Percentiles rank a stretch among this genome's conserved stretches.
Conservation (phyloP, 495 filamentous ascomycete genomes). For the Penicillium salamii region DNA sequence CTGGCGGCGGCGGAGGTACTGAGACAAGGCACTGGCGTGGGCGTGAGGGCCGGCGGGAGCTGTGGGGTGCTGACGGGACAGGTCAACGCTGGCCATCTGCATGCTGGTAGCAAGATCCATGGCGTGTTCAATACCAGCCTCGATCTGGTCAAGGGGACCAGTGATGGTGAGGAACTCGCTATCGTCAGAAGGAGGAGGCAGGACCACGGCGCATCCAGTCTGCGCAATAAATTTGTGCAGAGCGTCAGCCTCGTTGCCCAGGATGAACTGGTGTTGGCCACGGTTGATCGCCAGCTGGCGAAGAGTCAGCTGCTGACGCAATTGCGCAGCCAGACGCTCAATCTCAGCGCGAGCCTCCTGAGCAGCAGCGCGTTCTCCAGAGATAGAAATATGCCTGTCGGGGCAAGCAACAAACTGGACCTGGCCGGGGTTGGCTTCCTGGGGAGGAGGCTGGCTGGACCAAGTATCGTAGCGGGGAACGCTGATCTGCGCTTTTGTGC, state of each 20-base stretch:
- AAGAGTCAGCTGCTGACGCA: constrained; percentile 66
- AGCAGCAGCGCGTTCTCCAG: constrained; percentile 81
- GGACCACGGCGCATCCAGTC: constrained; percentile 83
- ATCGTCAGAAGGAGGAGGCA: constrained; percentile 70
- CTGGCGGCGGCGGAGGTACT: constrained; percentile 74
- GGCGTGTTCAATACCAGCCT: constrained; percentile 70
- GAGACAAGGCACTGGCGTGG: constrained; percentile 79
- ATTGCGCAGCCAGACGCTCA: constrained; percentile 68
- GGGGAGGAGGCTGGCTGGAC: constrained; percentile 66
- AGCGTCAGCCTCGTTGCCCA: constrained; percentile 73
- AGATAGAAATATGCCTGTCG: constrained; percentile 73
- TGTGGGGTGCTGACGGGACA: constrained; percentile 70
- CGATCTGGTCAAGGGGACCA: constrained; percentile 70
- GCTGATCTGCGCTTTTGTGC: constrained; percentile 67
- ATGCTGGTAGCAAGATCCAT: constrained; percentile 80
- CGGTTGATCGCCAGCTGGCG: constrained; percentile 72
- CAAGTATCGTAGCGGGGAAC: constrained; percentile 79
- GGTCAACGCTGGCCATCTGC: constrained; percentile 73
- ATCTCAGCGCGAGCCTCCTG: constrained; percentile 76
- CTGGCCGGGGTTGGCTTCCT: constrained; percentile 59
- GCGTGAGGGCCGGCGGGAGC: constrained; percentile 66
- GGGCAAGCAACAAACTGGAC: constrained; percentile 65
- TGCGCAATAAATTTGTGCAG: constrained; percentile 82
- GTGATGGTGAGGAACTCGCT: constrained; percentile 78
- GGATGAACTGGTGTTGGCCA: constrained; percentile 85